Evolutionary conservation across 106 monocot genomes (phyloP).

Genomic region (Dendrobium huoshanense): DNA sequence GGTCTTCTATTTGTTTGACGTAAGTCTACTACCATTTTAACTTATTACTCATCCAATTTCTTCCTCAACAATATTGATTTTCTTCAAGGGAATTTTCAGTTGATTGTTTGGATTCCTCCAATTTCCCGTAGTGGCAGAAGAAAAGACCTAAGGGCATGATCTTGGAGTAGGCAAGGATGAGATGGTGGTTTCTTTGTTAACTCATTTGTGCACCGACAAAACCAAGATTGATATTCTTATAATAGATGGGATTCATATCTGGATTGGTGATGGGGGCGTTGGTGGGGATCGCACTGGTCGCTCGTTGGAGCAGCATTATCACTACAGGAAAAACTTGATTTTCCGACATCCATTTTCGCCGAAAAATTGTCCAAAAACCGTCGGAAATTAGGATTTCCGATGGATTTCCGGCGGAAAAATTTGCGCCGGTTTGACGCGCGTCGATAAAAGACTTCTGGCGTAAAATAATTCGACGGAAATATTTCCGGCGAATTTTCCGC

Average conservation of each 20-base stretch:
- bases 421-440: too few relatives aligned
- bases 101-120: neutral
- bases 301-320: constrained; percentile 67
- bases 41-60: neutral
- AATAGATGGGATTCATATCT: constrained; percentile 69
- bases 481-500: too few relatives aligned
- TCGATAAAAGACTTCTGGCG: too few relatives aligned
- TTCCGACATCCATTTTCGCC: too few relatives aligned
- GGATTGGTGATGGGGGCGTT: constrained; percentile 66
- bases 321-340: too few relatives aligned
- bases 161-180: neutral
- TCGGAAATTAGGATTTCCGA: too few relatives aligned
- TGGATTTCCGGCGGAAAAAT: too few relatives aligned
- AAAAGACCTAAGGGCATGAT: neutral
- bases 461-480: too few relatives aligned
- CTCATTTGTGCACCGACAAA: neutral
- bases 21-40: neutral
- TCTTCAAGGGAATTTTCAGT: neutral
- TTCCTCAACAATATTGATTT: neutral
- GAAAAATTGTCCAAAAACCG: too few relatives aligned
- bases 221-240: neutral
- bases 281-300: constrained; percentile 64
- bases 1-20: neutral
- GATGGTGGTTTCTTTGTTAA: neutral
- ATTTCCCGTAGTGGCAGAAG: neutral